Evolutionary conservation across 768 basidiomycete species (phyloP).

Genomic region (Dendrothele bispora): DNA sequence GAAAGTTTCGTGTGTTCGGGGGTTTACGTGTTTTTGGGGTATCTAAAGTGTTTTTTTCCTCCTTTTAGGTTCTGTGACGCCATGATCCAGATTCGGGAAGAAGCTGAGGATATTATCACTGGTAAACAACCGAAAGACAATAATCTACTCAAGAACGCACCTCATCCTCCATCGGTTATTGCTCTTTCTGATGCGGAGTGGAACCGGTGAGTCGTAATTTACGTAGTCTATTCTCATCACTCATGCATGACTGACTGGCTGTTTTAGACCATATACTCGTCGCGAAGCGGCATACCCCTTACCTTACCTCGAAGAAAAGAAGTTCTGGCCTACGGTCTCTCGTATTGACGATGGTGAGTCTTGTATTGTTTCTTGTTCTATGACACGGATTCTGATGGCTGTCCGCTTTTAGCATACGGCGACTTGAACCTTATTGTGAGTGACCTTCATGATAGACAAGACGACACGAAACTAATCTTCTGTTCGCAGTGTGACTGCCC

Average conservation of each 20-base stretch:
- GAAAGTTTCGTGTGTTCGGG: background rate
- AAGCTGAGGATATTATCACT: conserved; percentile 82
- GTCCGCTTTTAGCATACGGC: conserved; percentile 74
- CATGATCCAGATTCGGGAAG: conserved; percentile 93
- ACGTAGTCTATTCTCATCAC: background rate
- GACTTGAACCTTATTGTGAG: conserved; percentile 88
- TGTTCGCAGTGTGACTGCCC: conserved; percentile 76
- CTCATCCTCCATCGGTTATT: conserved; percentile 82
- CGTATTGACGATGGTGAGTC: conserved; percentile 89
- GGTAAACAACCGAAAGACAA: conserved; percentile 90
- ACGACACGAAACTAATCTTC: conserved; percentile 9
- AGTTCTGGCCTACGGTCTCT: conserved; percentile 96
- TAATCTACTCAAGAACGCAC: conserved; percentile 92
- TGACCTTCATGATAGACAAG: conserved; percentile 15
- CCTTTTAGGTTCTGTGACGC: conserved; percentile 87
- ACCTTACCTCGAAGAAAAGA: conserved; percentile 78
- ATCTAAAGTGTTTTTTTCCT: background rate
- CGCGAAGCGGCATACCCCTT: conserved; percentile 90
- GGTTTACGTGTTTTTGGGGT: background rate
- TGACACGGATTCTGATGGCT: no score
- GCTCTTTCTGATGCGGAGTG: conserved; percentile 75
- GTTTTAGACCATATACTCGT: conserved; percentile 79
- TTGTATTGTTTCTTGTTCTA: background rate
- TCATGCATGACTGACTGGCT: conserved; percentile 10
- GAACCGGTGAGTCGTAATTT: conserved; percentile 61